Percentiles rank a stretch among this genome's conserved stretches.
Evolutionary conservation across 164 flowering plant genomes (phyloP).

Genomic region (Aristolochia contorta): DNA sequence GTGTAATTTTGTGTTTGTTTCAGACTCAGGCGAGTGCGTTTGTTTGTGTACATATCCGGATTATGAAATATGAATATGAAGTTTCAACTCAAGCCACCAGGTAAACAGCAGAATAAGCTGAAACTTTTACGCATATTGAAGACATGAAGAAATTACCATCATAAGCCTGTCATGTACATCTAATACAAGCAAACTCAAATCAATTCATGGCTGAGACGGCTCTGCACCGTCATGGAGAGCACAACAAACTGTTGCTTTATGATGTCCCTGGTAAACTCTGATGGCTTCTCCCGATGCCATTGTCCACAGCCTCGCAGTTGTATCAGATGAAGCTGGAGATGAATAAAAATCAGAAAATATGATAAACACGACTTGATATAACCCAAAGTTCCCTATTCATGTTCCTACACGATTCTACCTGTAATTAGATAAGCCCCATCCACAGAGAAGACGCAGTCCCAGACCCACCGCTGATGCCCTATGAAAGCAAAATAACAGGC

Average conservation of each 20-base stretch:
- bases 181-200: background rate
- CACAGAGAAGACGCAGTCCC: constrained; percentile 97
- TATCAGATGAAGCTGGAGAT: constrained; percentile 78
- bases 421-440: constrained; percentile 97
- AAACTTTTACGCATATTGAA: background rate
- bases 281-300: constrained; percentile 62
- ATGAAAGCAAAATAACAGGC: background rate
- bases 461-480: constrained; percentile 98
- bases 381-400: background rate
- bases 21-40: too few relatives aligned
- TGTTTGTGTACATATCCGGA: too few relatives aligned
- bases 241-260: constrained; percentile 83
- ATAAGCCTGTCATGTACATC: background rate
- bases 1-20: too few relatives aligned
- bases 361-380: background rate
- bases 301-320: constrained; percentile 81
- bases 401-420: constrained; percentile 30
- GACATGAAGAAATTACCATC: background rate
- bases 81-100: too few relatives aligned
- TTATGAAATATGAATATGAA: too few relatives aligned
- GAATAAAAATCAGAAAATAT: background rate
- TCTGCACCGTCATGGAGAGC: constrained; percentile 93
- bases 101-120: too few relatives aligned
- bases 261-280: constrained; percentile 76
- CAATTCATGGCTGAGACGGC: constrained; percentile 28